Conservation (phyloP, 306 rosid species). For the Glycyrrhiza uralensis region DNA sequence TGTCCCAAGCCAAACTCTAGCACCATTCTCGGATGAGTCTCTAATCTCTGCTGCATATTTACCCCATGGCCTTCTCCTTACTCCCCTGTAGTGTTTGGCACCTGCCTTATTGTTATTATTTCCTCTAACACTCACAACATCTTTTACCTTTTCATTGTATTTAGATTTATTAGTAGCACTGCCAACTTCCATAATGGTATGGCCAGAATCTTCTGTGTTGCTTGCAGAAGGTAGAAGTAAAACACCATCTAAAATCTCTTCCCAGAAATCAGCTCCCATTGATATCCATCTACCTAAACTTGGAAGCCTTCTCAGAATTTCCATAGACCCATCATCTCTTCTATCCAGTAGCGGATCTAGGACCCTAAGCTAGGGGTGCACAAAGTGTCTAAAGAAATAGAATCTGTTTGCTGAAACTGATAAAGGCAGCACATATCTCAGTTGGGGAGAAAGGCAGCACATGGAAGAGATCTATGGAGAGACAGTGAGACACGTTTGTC, state of each 20-base stretch:
- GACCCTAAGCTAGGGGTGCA: too few relatives aligned
- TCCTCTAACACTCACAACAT: slow-evolving; percentile 4
- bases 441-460: too few relatives aligned
- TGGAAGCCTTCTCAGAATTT: slow-evolving; percentile 63
- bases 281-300: slow-evolving; percentile 87
- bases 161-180: not conserved
- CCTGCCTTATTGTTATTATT: slow-evolving; percentile 15
- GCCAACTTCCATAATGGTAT: slow-evolving; percentile 9
- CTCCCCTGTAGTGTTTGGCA: slow-evolving; percentile 67
- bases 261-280: slow-evolving; percentile 87
- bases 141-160: not conserved
- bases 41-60: slow-evolving; percentile 87
- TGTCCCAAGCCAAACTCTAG: slow-evolving; percentile 90
- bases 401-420: too few relatives aligned
- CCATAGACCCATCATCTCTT: slow-evolving; percentile 46
- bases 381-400: too few relatives aligned
- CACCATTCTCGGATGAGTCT: slow-evolving; percentile 69
- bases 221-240: not conserved
- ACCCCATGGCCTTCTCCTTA: slow-evolving; percentile 91
- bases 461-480: too few relatives aligned
- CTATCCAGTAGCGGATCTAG: too few relatives aligned
- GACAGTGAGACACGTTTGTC: too few relatives aligned
- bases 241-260: slow-evolving; percentile 49
- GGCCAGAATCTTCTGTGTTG: slow-evolving; percentile 1
- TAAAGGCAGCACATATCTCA: too few relatives aligned